Evolutionary conservation across 2,329 filamentous ascomycete species (phyloP).

Genomic region (Pyrenophora seminiperda): DNA sequence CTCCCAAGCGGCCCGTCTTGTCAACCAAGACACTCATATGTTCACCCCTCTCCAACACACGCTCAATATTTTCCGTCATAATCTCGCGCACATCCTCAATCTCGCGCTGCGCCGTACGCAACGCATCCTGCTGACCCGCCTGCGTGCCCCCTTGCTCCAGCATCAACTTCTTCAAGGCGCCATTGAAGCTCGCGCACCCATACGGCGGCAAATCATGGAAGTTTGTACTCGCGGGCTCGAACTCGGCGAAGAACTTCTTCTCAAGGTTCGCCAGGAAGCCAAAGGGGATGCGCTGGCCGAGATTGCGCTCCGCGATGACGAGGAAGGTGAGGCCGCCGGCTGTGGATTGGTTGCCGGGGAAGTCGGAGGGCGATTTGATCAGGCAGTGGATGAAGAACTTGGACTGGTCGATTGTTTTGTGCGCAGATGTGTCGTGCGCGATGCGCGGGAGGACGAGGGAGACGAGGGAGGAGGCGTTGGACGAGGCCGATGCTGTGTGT

Average conservation of each 20-base stretch:
- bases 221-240: slow-evolving; percentile 68
- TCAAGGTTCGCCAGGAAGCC: slow-evolving; percentile 91
- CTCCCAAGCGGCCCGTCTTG: slow-evolving; percentile 91
- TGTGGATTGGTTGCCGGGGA: slow-evolving; percentile 58
- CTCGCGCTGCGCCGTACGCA: slow-evolving; percentile 81
- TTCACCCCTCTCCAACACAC: slow-evolving; percentile 83
- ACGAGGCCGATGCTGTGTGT: slow-evolving; percentile 84
- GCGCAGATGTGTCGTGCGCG: slow-evolving; percentile 76
- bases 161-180: slow-evolving; percentile 75
- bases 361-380: slow-evolving; percentile 75
- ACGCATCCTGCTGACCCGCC: slow-evolving; percentile 73
- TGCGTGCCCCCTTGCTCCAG: slow-evolving; percentile 81
- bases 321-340: slow-evolving; percentile 89
- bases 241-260: slow-evolving; percentile 78
- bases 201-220: slow-evolving; percentile 83
- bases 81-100: slow-evolving; percentile 92
- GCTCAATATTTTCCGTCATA: slow-evolving; percentile 95
- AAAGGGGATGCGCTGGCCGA: slow-evolving; percentile 88
- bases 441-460: slow-evolving; percentile 96
- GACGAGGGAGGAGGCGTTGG: slow-evolving; percentile 82
- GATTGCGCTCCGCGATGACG: slow-evolving; percentile 78
- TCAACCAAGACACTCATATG: slow-evolving; percentile 91
- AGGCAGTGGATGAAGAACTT: slow-evolving; percentile 95
- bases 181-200: slow-evolving; percentile 87
- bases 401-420: slow-evolving; percentile 93